Conservation (phyloP, 1,284 basidiomycete species). For the Leccinum huronense region DNA sequence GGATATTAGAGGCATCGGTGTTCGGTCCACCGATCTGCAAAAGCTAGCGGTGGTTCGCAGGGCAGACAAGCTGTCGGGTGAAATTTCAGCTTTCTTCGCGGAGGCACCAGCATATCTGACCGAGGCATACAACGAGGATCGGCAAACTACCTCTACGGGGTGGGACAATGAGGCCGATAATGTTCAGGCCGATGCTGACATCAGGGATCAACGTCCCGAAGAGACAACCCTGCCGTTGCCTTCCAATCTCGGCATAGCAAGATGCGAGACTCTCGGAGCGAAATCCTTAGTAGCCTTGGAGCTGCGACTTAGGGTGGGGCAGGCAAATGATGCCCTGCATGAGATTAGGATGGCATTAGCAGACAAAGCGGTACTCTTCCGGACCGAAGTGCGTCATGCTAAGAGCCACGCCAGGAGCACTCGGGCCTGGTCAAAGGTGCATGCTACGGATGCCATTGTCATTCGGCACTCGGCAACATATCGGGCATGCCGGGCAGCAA, state of each 20-base stretch:
- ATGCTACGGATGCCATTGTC: too few species aligned
- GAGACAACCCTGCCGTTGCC: not conserved
- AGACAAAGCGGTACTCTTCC: too few species aligned
- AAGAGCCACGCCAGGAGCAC: not conserved
- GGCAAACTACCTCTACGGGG: not conserved
- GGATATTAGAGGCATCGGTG: not conserved
- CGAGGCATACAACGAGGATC: not conserved
- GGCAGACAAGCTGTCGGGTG: not conserved
- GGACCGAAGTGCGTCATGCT: too few species aligned
- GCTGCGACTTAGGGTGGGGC: not conserved
- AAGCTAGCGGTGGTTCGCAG: not conserved
- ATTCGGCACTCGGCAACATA: too few species aligned
- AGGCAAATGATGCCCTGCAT: too few species aligned
- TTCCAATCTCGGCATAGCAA: not conserved
- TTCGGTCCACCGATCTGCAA: not conserved
- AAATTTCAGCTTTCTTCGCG: not conserved
- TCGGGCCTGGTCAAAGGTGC: too few species aligned
- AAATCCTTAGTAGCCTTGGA: not conserved
- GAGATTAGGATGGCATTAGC: too few species aligned
- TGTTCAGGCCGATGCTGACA: too few species aligned
- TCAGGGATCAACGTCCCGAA: not conserved
- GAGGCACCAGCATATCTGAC: not conserved
- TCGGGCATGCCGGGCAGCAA: too few species aligned
- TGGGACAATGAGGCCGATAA: too few species aligned
- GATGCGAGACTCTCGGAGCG: not conserved